Conservation (phyloP, 352 stramenopile genomes). For the Thraustotheca clavata region DNA sequence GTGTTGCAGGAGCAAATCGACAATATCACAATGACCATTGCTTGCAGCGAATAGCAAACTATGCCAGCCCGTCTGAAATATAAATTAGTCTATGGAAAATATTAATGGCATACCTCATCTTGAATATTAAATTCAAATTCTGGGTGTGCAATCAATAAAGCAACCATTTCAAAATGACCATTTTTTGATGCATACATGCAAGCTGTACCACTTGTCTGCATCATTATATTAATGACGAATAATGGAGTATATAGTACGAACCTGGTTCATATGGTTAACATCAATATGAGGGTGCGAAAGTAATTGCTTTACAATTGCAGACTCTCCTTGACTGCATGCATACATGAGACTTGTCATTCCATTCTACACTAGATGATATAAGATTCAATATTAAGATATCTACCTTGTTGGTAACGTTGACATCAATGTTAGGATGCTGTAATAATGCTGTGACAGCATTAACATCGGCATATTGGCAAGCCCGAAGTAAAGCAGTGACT, state of each 20-base stretch:
- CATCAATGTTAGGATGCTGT: not conserved
- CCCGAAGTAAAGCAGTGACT: not conserved
- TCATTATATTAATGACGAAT: not conserved
- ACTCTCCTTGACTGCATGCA: conserved; percentile 1
- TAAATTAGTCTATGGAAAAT: not conserved
- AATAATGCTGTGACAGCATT: not conserved
- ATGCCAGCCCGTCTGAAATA: not conserved
- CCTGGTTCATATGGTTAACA: conserved; percentile 9
- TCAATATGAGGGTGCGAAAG: not conserved
- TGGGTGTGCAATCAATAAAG: not conserved
- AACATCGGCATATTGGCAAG: not conserved
- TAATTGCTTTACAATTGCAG: not conserved
- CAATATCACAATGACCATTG: conserved; percentile 2
- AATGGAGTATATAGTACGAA: not conserved
- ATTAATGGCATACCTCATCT: not conserved
- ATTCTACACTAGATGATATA: conserved; percentile 3
- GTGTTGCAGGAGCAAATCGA: conserved; percentile 7
- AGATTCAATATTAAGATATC: not conserved
- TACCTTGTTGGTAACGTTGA: conserved; percentile 17
- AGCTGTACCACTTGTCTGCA: not conserved
- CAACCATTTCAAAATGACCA: not conserved
- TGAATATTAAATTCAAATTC: not conserved
- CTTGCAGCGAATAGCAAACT: not conserved
- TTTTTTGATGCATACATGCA: conserved; percentile 7
- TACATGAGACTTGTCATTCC: conserved; percentile 13